A percentile compares a stretch with the other conserved stretches of the same genome.
phyloP scores from a whole-genome alignment of 768 basidiomycete species.

The Leccinellum albellum region DNA sequence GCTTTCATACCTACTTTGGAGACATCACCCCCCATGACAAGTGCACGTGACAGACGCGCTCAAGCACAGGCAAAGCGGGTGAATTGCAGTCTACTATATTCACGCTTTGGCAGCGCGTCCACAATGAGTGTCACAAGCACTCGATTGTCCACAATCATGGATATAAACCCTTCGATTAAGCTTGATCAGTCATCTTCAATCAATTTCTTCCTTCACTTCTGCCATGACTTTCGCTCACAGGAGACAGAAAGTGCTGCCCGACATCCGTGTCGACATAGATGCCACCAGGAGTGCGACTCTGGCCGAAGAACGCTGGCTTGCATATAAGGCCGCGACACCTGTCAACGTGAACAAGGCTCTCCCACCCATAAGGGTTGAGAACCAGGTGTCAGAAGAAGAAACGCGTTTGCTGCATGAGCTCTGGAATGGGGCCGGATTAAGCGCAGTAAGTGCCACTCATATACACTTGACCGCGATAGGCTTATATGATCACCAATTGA shows the following conservation, averaged over 20 bases:
- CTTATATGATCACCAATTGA: constrained; percentile 7
- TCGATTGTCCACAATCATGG: constrained; percentile 2
- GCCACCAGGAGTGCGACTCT: not conserved
- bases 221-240: constrained; percentile 6
- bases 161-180: constrained; percentile 3
- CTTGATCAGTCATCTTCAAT: too few relatives aligned
- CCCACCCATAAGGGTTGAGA: constrained; percentile 18
- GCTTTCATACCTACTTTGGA: too few relatives aligned
- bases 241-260: constrained; percentile 22
- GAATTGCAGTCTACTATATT: not conserved
- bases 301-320: not conserved
- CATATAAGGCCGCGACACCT: not conserved
- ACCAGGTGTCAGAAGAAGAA: constrained; percentile 17
- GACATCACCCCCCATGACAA: not conserved
- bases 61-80: not conserved
- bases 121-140: constrained; percentile 2
- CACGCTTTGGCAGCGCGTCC: constrained; percentile 11
- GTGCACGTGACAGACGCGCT: constrained; percentile 16
- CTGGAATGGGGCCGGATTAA: constrained; percentile 27
- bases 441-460: constrained; percentile 13
- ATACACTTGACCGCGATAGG: not conserved
- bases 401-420: constrained; percentile 15
- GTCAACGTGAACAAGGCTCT: constrained; percentile 4
- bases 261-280: constrained; percentile 12
- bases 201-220: not conserved